Evolutionary conservation across 306 rosid genomes (phyloP), one percentile per base, ranked within the genome.

Genomic region (Rosa multiflora): DNA sequence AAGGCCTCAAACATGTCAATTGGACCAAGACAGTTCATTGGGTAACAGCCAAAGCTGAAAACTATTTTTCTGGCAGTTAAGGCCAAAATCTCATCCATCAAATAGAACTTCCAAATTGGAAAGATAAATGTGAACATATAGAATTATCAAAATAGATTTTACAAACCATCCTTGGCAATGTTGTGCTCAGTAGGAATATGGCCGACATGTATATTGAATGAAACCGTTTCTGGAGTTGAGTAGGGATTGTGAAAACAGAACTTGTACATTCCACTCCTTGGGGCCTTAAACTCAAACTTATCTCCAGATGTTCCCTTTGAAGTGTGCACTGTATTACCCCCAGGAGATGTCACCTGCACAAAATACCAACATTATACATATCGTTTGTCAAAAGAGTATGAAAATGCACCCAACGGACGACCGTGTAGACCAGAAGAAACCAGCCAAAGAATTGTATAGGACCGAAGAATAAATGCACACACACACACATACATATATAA

Each of bases 171-270:
- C 82, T 96, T 96, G 69, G 99, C 99, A 68, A 91, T 91, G 71
- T 96, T 89, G 52, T 90, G 96, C 88, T 96, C 98, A 53, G 86
- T 86, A 53, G 99, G 99, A 83, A 96, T 96, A 83, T 96, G 99
- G 70, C 99, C 98, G 68, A 93, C 91, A 78, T 96, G 99, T 40
- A 96, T 91, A 90, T 96, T 87, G 89, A 96, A 96, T 72, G 99
- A 96, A 85, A 96, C 97, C 9, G 99, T 96, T 90, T 96, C 99
- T 0, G 99, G 98, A 42, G 98, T 91, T 0, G 99, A 91, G 90
- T 93, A 84, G 6, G 99, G 92, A 88, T 96, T 96, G 71, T 91
- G 97, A 68, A 96, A 96, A 82, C 99, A 96, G 76, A 96, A 96
- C 80, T 90, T 96, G 72, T 90, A 93, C 98, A 93, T 96, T 87